phyloP scores from a whole-genome alignment of 345 rosid species.

The Euphorbia pulcherrima region DNA sequence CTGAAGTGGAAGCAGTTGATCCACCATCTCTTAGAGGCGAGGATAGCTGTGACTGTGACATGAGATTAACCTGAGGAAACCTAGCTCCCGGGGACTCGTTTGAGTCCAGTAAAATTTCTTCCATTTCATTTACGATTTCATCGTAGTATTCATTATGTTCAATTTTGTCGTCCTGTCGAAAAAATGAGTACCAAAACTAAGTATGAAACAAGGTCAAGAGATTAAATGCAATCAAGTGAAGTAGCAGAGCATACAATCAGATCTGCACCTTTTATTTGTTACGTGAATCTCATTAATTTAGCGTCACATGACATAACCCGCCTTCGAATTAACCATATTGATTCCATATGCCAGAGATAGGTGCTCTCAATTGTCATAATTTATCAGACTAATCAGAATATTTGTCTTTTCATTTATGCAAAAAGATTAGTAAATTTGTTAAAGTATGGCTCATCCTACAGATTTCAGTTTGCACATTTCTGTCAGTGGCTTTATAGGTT shows the following conservation, averaged over 20 bases:
- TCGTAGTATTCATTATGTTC: conserved; percentile 60
- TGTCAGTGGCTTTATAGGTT: background rate
- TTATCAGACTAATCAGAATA: background rate
- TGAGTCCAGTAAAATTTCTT: conserved; percentile 83
- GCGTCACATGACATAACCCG: background rate
- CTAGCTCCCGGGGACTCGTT: conserved; percentile 62
- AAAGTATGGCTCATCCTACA: conserved; percentile 3
- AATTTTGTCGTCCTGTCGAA: conserved; percentile 39
- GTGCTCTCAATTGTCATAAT: background rate
- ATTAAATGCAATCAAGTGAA: conserved; percentile 1
- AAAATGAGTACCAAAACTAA: conserved; percentile 10
- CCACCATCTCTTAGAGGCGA: conserved; percentile 70
- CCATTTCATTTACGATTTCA: conserved; percentile 95
- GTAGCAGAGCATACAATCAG: conserved; percentile 1
- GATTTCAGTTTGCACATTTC: background rate
- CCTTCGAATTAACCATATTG: background rate
- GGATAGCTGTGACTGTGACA: conserved; percentile 47
- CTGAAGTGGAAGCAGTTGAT: conserved; percentile 68
- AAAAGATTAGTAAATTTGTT: background rate
- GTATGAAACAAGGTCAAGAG: conserved; percentile 6
- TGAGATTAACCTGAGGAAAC: conserved; percentile 48
- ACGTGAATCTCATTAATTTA: background rate
- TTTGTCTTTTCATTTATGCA: background rate
- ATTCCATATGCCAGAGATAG: background rate
- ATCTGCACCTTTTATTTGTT: background rate